These are phyloP conservation scores for Suillus lakei DNA, from an alignment of 768 basidiomycete species.

Conservation along the genomic window DNA sequence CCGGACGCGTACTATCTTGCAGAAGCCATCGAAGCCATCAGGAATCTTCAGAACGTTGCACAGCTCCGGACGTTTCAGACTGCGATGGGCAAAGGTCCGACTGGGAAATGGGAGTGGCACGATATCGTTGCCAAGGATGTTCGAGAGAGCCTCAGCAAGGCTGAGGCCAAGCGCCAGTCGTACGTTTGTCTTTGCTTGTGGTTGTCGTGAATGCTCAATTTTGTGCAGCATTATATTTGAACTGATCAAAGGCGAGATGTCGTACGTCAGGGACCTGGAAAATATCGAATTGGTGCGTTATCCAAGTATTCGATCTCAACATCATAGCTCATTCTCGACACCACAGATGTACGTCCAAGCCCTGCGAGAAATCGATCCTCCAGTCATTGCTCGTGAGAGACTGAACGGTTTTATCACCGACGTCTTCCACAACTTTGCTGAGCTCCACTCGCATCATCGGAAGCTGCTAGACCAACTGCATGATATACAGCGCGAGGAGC, in stretches of 20 bases:
- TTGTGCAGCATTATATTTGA: slow-evolving; percentile 83
- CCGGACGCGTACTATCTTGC: slow-evolving; percentile 81
- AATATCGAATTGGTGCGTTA: slow-evolving; percentile 73
- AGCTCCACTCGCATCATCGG: slow-evolving; percentile 76
- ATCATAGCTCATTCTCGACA: slow-evolving; percentile 5
- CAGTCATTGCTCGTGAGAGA: slow-evolving; percentile 65
- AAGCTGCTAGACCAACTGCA: slow-evolving; percentile 80
- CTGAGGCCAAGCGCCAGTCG: slow-evolving; percentile 86
- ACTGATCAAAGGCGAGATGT: slow-evolving; percentile 94
- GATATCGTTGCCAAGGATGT: slow-evolving; percentile 78
- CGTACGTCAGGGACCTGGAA: slow-evolving; percentile 90
- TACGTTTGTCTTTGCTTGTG: slow-evolving; percentile 42
- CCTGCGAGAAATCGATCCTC: slow-evolving; percentile 71
- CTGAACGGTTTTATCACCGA: slow-evolving; percentile 81
- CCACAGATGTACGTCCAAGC: slow-evolving; percentile 81
- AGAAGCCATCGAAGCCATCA: slow-evolving; percentile 87
- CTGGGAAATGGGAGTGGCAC: slow-evolving; percentile 89
- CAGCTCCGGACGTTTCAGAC: slow-evolving; percentile 90
- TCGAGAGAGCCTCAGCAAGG: slow-evolving; percentile 63
- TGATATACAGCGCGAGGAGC: slow-evolving; percentile 87
- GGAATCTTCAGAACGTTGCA: slow-evolving; percentile 77
- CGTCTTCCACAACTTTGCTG: slow-evolving; percentile 87
- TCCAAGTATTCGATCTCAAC: background rate
- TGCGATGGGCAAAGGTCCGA: slow-evolving; percentile 82
- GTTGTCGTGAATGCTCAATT: slow-evolving; percentile 1